These are phyloP conservation scores for Russula earlei DNA, from an alignment of 768 basidiomycete species.

Conservation along the genomic window DNA sequence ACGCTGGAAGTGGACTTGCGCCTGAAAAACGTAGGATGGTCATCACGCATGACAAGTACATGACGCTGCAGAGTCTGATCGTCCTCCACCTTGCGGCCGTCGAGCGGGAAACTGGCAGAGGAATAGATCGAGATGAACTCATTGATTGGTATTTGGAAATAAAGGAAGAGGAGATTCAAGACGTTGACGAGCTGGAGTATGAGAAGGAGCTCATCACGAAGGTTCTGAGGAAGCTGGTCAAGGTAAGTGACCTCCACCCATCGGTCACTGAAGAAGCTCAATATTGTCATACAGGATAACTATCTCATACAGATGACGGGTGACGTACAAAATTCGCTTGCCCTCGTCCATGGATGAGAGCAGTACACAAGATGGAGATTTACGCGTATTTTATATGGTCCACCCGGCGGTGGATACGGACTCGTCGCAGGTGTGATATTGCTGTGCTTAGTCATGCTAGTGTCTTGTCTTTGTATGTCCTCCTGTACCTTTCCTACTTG, in stretches of 20 bases:
- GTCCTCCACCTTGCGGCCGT: slow-evolving; percentile 71
- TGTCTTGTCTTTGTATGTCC: slow-evolving; percentile 1
- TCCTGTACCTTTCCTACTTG: background rate
- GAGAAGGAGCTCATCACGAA: slow-evolving; percentile 88
- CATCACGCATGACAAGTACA: slow-evolving; percentile 94
- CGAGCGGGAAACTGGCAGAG: slow-evolving; percentile 66
- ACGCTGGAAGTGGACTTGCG: slow-evolving; percentile 32
- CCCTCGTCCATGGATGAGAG: slow-evolving; percentile 53
- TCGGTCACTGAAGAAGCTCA: background rate
- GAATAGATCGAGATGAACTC: slow-evolving; percentile 82
- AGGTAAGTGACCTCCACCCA: slow-evolving; percentile 39
- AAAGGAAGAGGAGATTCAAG: slow-evolving; percentile 73
- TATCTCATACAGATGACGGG: slow-evolving; percentile 78
- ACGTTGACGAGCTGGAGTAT: slow-evolving; percentile 80
- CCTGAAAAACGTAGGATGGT: slow-evolving; percentile 65
- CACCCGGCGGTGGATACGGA: slow-evolving; percentile 83
- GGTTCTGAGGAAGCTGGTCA: slow-evolving; percentile 80
- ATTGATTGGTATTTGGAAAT: slow-evolving; percentile 95
- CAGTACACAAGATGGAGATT: slow-evolving; percentile 44
- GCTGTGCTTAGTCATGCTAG: slow-evolving; percentile 11
- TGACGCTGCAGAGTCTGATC: slow-evolving; percentile 80
- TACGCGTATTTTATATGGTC: slow-evolving; percentile 80
- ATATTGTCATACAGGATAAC: slow-evolving; percentile 48
- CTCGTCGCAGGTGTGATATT: slow-evolving; percentile 13
- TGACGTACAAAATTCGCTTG: slow-evolving; percentile 72